Percentiles rank a stretch among this genome's conserved stretches.
These are phyloP conservation scores for Jamesozyma gamospora DNA, from an alignment of 805 yeast genomes.

Conservation along the genomic window DNA sequence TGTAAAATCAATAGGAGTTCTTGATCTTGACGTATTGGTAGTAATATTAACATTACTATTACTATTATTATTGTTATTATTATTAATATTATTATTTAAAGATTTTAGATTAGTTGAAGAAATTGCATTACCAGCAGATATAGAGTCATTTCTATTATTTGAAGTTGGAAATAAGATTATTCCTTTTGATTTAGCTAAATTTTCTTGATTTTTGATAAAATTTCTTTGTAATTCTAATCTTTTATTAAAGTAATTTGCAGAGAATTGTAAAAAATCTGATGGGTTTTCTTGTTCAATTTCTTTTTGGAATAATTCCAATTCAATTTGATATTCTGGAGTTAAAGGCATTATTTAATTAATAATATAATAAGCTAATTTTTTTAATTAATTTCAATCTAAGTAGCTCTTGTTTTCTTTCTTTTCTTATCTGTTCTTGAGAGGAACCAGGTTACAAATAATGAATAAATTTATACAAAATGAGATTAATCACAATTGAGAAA, in stretches of 20 bases:
- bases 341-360: slow-evolving; percentile 5
- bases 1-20: slow-evolving; percentile 1
- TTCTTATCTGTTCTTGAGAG: too few relatives aligned
- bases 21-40: slow-evolving; percentile 5
- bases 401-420: not conserved
- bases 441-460: too few relatives aligned
- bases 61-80: not conserved
- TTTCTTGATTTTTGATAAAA: slow-evolving; percentile 7
- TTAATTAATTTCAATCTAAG: not conserved
- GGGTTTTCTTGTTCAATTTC: slow-evolving; percentile 50
- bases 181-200: slow-evolving; percentile 42
- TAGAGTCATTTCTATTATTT: slow-evolving; percentile 23
- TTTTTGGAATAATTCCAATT: slow-evolving; percentile 52
- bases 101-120: not conserved
- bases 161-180: slow-evolving; percentile 32
- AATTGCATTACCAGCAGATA: slow-evolving; percentile 19
- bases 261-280: slow-evolving; percentile 59
- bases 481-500: too few relatives aligned
- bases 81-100: slow-evolving; percentile 1
- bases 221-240: slow-evolving; percentile 47
- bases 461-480: too few relatives aligned
- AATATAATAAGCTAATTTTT: too few relatives aligned
- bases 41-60: slow-evolving; percentile 19
- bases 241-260: slow-evolving; percentile 59
- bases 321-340: slow-evolving; percentile 28